Conservation (phyloP, 2,329 filamentous ascomycete genomes). For the Colletotrichum sp. region DNA sequence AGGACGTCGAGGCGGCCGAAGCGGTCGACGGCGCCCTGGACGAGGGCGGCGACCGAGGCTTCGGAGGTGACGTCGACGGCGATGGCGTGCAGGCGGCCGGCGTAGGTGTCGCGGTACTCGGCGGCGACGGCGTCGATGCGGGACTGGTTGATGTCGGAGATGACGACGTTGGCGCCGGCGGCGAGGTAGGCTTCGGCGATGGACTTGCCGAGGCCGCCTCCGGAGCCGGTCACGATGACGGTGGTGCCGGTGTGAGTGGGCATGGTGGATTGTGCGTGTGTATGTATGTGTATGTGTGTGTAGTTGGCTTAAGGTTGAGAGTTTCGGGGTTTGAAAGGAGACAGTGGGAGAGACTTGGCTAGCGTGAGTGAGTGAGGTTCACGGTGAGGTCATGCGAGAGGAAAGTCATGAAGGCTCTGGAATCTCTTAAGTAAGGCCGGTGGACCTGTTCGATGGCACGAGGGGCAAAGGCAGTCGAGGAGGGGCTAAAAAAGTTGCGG, state of each 20-base stretch:
- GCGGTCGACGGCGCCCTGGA: slow-evolving; percentile 11
- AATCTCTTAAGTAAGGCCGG: neutral
- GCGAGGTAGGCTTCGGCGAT: slow-evolving; percentile 34
- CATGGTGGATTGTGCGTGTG: neutral
- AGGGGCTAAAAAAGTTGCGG: neutral
- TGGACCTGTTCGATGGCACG: neutral
- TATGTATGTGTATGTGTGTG: neutral
- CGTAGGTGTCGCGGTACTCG: slow-evolving; percentile 16
- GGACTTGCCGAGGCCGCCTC: slow-evolving; percentile 34
- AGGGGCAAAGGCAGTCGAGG: neutral
- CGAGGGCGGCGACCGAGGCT: slow-evolving; percentile 3
- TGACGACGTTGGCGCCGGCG: slow-evolving; percentile 34
- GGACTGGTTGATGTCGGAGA: slow-evolving; percentile 34
- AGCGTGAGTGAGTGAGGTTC: neutral
- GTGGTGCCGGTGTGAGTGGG: slow-evolving; percentile 27
- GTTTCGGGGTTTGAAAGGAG: neutral
- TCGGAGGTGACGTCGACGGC: slow-evolving; percentile 17
- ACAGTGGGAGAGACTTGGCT: neutral
- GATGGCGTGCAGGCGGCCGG: slow-evolving; percentile 8
- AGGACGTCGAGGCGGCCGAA: slow-evolving; percentile 51
- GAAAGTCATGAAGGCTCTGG: neutral
- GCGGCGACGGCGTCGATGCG: slow-evolving; percentile 7
- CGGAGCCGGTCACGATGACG: slow-evolving; percentile 36
- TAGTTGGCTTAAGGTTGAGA: neutral
- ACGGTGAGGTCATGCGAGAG: neutral